These are phyloP conservation scores for Sugiyamaella floridensis DNA, from an alignment of 805 yeast genomes.

Conservation along the genomic window DNA sequence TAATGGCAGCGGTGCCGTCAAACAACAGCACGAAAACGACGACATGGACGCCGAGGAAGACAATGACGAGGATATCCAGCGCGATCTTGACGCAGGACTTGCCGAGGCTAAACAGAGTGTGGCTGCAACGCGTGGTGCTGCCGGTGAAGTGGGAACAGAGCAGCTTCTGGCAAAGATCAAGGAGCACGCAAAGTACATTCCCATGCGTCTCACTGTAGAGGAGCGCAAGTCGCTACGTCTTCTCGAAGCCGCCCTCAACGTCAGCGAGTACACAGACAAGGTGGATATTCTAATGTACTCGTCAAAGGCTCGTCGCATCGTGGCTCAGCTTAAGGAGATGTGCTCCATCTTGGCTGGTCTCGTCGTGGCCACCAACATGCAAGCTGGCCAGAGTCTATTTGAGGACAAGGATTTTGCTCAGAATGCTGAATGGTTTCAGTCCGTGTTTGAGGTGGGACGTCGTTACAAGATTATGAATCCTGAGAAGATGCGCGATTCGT, in stretches of 20 bases:
- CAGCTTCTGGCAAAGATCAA: conserved; percentile 18
- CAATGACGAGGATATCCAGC: conserved; percentile 3
- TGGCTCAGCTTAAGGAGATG: conserved; percentile 64
- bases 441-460: conserved; percentile 69
- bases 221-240: conserved; percentile 63
- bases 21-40: conserved; percentile 13
- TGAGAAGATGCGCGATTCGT: conserved; percentile 69
- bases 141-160: conserved; percentile 8
- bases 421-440: conserved; percentile 67
- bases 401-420: conserved; percentile 61
- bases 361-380: conserved; percentile 70
- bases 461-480: conserved; percentile 82
- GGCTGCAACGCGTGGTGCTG: conserved; percentile 16
- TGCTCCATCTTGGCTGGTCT: conserved; percentile 74
- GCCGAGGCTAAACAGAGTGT: conserved; percentile 10
- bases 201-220: conserved; percentile 58
- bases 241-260: conserved; percentile 69
- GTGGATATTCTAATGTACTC: conserved; percentile 64
- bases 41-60: conserved; percentile 15
- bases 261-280: conserved; percentile 72
- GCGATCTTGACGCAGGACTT: conserved; percentile 3
- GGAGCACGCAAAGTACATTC: conserved; percentile 48
- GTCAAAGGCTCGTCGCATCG: conserved; percentile 64
- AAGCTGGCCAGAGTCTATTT: conserved; percentile 56
- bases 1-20: conserved; percentile 13